Conservation (phyloP, 75 land plant species). For the Gnetum montanum region DNA sequence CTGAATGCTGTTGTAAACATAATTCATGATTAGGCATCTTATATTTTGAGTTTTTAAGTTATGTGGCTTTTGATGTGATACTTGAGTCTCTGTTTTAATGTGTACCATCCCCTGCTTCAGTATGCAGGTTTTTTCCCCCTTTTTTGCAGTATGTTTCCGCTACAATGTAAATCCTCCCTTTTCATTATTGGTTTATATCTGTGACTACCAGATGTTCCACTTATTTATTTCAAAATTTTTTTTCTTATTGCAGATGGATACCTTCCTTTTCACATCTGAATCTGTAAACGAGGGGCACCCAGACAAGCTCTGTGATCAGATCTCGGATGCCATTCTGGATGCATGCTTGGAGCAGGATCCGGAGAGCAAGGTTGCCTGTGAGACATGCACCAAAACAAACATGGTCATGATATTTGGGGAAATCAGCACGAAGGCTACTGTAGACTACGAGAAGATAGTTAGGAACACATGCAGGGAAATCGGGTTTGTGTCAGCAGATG, state of each 20-base stretch:
- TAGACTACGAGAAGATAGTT: constrained; percentile 45
- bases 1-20: too few relatives aligned
- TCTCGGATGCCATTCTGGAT: constrained; percentile 46
- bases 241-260: constrained; percentile 31
- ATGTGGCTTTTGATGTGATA: too few relatives aligned
- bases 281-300: constrained; percentile 55
- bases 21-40: too few relatives aligned
- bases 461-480: constrained; percentile 39
- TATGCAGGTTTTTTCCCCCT: too few relatives aligned
- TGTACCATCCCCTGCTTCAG: too few relatives aligned
- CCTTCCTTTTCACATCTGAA: constrained; percentile 47
- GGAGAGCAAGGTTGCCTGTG: constrained; percentile 50
- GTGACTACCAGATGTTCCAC: too few relatives aligned
- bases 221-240: too few relatives aligned
- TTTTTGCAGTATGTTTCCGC: too few relatives aligned
- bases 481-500: constrained; percentile 41
- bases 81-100: too few relatives aligned
- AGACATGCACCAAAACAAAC: constrained; percentile 44
- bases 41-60: too few relatives aligned
- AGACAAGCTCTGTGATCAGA: constrained; percentile 51
- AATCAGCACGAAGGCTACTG: constrained; percentile 39
- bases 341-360: constrained; percentile 46
- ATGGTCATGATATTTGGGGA: constrained; percentile 50
- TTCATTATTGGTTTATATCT: too few relatives aligned
- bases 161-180: too few relatives aligned